phyloP scores from a whole-genome alignment of 2,329 filamentous ascomycete species.

The Verticillium nonalfalfae region DNA sequence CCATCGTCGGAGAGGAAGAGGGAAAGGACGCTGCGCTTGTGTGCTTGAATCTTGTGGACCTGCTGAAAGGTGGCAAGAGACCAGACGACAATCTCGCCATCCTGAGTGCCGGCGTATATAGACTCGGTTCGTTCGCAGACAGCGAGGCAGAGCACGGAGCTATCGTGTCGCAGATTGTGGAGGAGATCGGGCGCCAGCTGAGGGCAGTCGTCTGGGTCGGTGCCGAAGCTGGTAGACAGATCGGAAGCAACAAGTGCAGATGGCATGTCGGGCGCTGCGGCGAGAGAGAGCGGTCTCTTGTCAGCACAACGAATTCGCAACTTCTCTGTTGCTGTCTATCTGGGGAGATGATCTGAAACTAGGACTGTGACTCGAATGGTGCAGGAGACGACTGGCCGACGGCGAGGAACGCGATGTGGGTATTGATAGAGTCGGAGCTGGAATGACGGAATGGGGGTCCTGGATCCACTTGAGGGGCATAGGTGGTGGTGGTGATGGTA shows the following conservation, averaged over 20 bases:
- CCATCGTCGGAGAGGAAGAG: slow-evolving; percentile 73
- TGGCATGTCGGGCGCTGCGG: slow-evolving; percentile 11
- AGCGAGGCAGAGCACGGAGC: slow-evolving; percentile 75
- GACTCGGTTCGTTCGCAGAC: slow-evolving; percentile 70
- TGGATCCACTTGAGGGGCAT: background rate
- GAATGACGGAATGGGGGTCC: slow-evolving; percentile 10
- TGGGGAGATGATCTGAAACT: background rate
- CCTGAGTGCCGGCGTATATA: slow-evolving; percentile 89
- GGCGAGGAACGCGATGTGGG: background rate
- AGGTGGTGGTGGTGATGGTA: background rate
- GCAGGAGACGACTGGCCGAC: background rate
- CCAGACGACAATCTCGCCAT: slow-evolving; percentile 90
- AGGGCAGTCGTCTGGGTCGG: slow-evolving; percentile 16
- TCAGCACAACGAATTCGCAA: background rate
- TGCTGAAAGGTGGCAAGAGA: slow-evolving; percentile 83
- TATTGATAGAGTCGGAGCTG: background rate
- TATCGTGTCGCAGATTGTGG: slow-evolving; percentile 70
- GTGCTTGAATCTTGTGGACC: slow-evolving; percentile 72
- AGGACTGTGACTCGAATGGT: background rate
- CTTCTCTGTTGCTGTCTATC: background rate
- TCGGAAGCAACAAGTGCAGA: slow-evolving; percentile 9
- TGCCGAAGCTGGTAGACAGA: slow-evolving; percentile 9
- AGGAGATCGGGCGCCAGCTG: slow-evolving; percentile 52
- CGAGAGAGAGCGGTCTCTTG: background rate
- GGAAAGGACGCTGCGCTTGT: slow-evolving; percentile 85